A percentile compares a stretch with the other conserved stretches of the same genome.
phyloP scores from a whole-genome alignment of 2,329 filamentous ascomycete genomes.

The Colletotrichum sp. region DNA sequence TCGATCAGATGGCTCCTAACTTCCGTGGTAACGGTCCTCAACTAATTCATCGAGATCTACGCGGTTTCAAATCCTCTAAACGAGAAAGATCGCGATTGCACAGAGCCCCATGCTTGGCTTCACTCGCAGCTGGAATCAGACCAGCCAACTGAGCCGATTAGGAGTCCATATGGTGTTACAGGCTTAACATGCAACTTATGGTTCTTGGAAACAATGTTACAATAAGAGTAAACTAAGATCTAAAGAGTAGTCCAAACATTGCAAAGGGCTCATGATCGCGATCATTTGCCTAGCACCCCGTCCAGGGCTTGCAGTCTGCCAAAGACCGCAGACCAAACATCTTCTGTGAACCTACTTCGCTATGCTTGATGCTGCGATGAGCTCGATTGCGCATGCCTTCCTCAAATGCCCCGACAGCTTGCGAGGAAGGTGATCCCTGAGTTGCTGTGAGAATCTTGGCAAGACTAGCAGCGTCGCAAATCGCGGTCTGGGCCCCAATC shows the following conservation, averaged over 20 bases:
- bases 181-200: background rate
- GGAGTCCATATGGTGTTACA: background rate
- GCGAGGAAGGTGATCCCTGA: background rate
- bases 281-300: background rate
- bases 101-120: background rate
- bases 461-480: background rate
- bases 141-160: background rate
- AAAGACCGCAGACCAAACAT: background rate
- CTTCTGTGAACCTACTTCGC: background rate
- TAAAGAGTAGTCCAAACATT: background rate
- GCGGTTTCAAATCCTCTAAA: background rate
- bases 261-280: background rate
- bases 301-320: background rate
- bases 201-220: background rate
- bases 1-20: background rate
- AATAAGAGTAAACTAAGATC: background rate
- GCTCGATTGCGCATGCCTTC: background rate
- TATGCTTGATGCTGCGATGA: background rate
- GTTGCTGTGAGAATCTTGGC: background rate
- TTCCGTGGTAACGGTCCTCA: background rate
- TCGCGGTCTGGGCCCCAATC: conserved; percentile 38
- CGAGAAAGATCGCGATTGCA: background rate
- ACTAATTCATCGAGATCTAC: background rate
- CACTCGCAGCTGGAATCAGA: background rate
- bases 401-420: background rate